Conservation (phyloP, 2,329 filamentous ascomycete genomes). For the Golovinomyces cichoracearum region DNA sequence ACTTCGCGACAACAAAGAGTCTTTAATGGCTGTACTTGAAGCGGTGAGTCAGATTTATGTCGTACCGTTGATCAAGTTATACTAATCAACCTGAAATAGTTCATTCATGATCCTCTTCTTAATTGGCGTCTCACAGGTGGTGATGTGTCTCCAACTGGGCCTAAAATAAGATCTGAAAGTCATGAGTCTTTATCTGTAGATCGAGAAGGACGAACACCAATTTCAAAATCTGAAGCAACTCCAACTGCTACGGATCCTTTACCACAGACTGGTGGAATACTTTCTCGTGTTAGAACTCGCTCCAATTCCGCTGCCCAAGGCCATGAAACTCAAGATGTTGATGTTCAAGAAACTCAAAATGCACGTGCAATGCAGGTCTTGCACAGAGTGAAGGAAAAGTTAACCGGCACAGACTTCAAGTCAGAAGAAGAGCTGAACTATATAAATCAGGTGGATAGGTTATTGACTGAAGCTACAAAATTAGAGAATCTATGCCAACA, state of each 20-base stretch:
- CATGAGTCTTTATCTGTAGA: constrained; percentile 25
- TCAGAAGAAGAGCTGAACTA: constrained; percentile 60
- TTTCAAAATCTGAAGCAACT: constrained; percentile 36
- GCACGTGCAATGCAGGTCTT: constrained; percentile 78
- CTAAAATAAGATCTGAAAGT: constrained; percentile 38
- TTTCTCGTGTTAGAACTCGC: constrained; percentile 26
- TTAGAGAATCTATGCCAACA: constrained; percentile 95
- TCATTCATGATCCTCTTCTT: constrained; percentile 96
- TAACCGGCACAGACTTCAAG: constrained; percentile 84
- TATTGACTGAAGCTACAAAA: constrained; percentile 86
- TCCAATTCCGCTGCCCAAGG: constrained; percentile 31
- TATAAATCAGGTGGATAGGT: constrained; percentile 71
- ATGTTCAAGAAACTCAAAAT: constrained; percentile 60
- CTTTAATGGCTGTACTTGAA: constrained; percentile 91
- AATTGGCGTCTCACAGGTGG: constrained; percentile 64
- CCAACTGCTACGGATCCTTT: constrained; percentile 23
- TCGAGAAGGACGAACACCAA: constrained; percentile 34
- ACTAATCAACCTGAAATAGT: constrained; percentile 24
- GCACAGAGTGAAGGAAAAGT: constrained; percentile 74
- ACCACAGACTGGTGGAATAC: constrained; percentile 19
- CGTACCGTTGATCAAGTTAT: not conserved
- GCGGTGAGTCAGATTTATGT: constrained; percentile 38
- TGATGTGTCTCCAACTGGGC: constrained; percentile 32
- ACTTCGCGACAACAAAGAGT: constrained; percentile 88
- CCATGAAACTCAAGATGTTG: constrained; percentile 12